Evolutionary conservation across 2,329 filamentous ascomycete genomes (phyloP).

Genomic region (Ophiostoma sp.): DNA sequence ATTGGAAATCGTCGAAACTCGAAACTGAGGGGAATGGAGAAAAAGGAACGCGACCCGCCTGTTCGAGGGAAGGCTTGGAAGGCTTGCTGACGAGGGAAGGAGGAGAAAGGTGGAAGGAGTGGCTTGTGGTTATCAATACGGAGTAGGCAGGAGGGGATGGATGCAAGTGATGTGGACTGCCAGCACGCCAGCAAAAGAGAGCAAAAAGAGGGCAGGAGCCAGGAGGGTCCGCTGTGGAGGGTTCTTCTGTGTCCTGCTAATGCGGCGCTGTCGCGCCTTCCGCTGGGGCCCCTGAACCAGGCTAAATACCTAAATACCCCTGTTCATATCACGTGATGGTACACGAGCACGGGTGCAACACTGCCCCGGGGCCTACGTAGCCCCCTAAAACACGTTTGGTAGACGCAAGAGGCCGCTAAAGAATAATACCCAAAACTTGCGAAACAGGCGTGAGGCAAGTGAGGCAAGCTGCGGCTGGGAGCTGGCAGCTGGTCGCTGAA

Average conservation of each 20-base stretch:
- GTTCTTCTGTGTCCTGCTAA: neutral
- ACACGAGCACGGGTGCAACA: neutral
- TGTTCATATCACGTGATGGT: neutral
- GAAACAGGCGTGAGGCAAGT: neutral
- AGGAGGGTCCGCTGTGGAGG: neutral
- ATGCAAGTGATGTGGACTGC: constrained; percentile 1
- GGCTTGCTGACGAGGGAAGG: neutral
- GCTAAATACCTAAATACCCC: constrained; percentile 6
- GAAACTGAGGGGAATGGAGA: neutral
- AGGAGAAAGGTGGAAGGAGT: constrained; percentile 18
- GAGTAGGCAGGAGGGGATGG: constrained; percentile 18
- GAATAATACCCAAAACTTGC: neutral
- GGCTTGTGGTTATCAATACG: constrained; percentile 1
- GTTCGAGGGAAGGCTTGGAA: neutral
- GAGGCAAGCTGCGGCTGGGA: neutral
- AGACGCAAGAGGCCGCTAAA: constrained; percentile 9
- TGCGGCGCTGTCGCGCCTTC: neutral
- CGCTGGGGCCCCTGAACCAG: neutral
- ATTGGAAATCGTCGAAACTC: neutral
- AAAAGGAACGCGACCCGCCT: constrained; percentile 11
- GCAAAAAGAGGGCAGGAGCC: neutral
- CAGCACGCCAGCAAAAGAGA: neutral
- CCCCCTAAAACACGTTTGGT: constrained; percentile 3
- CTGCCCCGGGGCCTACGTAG: neutral
- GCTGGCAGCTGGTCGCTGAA: neutral